Percentiles rank a stretch among this genome's conserved stretches.
phyloP scores from a whole-genome alignment of 1,284 basidiomycete genomes.

The Cystobasidium pallidum region DNA sequence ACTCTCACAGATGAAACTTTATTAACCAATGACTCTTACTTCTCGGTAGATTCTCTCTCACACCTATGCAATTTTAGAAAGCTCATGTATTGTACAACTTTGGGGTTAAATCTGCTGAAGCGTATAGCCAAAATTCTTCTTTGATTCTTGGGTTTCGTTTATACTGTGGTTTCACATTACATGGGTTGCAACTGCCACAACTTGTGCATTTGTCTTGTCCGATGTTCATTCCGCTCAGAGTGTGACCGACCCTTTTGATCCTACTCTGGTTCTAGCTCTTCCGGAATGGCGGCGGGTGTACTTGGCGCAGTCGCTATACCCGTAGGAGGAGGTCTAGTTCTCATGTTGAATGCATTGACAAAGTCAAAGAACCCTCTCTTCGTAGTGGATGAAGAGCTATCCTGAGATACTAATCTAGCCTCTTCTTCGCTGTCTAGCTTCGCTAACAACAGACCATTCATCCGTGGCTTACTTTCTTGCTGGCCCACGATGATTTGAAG shows the following conservation, averaged over 20 bases:
- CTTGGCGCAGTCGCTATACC: conserved; percentile 16
- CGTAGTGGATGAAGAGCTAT: neutral
- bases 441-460: neutral
- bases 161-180: neutral
- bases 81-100: no score
- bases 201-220: neutral
- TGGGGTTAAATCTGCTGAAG: no score
- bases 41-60: no score
- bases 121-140: no score
- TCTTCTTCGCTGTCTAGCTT: conserved; percentile 19
- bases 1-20: no score
- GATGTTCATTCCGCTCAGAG: neutral
- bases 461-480: neutral
- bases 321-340: conserved; percentile 7
- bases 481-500: neutral
- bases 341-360: conserved; percentile 5
- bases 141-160: no score
- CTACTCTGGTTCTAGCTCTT: conserved; percentile 1
- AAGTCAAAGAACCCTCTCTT: conserved; percentile 29
- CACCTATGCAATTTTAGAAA: no score
- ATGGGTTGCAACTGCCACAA: neutral
- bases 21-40: no score
- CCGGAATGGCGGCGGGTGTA: conserved; percentile 16
- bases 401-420: neutral
- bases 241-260: neutral